Base-by-base conservation (phyloP, 2,329 filamentous ascomycete genomes). In the Botryotinia calthae region DNA sequence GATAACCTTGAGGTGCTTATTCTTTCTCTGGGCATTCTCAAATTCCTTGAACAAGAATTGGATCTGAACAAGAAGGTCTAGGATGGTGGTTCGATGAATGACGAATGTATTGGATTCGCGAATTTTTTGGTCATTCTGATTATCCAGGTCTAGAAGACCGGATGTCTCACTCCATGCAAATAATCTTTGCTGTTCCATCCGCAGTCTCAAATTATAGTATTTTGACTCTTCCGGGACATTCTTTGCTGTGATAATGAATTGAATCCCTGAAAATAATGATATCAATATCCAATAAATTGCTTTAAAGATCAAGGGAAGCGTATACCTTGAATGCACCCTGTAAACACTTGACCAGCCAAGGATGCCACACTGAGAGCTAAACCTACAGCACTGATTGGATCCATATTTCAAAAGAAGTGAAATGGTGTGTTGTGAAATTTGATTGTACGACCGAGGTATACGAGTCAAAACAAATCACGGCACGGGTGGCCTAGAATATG, bases 141-240 rank as follows among this genome's bases (percentile, higher is more conserved):
- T 68, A 46, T 76, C 83, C 20, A 85, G 78, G 72, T 85, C 84
- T 20, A 86, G 79, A 28, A 86, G 77, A 14, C 84, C 85, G 18
- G 84, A 86, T 3, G 84, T 84, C 75, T 86, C 84, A 74, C 84
- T 85, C 84, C 85, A 86, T 58, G 84, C 84, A 73, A 85, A 85
- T 22, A 86, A 81, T 37, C 85, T 81, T 74, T 86, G 84, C 78
- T 86, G 84, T 76, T 86, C 85, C 82, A 86, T 85, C 70, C 84
- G 83, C 67, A 86, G 77, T 67, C 85, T 82, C 75, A 86, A 76
- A 74, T 85, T 85, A 73, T 86, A 82, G 76, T 85, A 86, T 73
- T 81, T 83, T 77, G 82, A 85, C 64, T 85, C 84, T 74, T 86
- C 82, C n/a, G 84, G 83, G 72, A 85, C 84, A 63, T 83, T 82